These are phyloP conservation scores for Arachis stenosperma DNA, from an alignment of 306 rosid species.

Conservation along the genomic window DNA sequence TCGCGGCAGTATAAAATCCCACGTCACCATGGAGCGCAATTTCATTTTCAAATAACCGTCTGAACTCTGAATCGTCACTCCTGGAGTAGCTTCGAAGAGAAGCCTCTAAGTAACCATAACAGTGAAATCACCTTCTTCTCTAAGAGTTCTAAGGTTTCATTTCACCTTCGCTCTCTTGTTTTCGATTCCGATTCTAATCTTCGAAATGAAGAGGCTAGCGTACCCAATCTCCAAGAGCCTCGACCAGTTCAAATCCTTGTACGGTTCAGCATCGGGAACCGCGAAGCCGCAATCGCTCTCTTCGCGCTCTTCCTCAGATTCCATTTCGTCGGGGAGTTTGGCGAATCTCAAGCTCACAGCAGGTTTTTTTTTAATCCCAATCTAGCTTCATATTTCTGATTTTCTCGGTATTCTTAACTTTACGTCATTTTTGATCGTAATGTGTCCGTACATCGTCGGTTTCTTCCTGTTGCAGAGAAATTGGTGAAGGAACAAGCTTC, in stretches of 20 bases:
- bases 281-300: slow-evolving; percentile 58
- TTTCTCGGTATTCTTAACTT: slow-evolving; percentile 15
- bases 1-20: slow-evolving; percentile 36
- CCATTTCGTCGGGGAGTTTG: slow-evolving; percentile 69
- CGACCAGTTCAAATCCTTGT: slow-evolving; percentile 79
- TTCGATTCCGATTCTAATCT: slow-evolving; percentile 24
- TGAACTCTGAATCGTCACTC: slow-evolving; percentile 32
- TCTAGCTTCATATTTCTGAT: slow-evolving; percentile 19
- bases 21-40: slow-evolving; percentile 49
- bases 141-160: slow-evolving; percentile 47
- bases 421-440: slow-evolving; percentile 28
- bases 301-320: slow-evolving; percentile 55
- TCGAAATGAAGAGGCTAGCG: slow-evolving; percentile 62
- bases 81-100: slow-evolving; percentile 16
- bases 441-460: slow-evolving; percentile 29
- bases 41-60: slow-evolving; percentile 28
- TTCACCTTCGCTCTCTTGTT: slow-evolving; percentile 9
- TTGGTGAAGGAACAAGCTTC: slow-evolving; percentile 90
- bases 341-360: slow-evolving; percentile 86
- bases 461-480: slow-evolving; percentile 62
- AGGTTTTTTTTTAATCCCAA: slow-evolving; percentile 49
- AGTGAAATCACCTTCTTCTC: background rate
- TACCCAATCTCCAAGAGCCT: slow-evolving; percentile 71
- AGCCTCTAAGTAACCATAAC: slow-evolving; percentile 7
- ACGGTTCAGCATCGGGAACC: slow-evolving; percentile 57